Evolutionary conservation across 2,329 filamentous ascomycete genomes (phyloP).

Genomic region (Beauveria pseudobassiana): DNA sequence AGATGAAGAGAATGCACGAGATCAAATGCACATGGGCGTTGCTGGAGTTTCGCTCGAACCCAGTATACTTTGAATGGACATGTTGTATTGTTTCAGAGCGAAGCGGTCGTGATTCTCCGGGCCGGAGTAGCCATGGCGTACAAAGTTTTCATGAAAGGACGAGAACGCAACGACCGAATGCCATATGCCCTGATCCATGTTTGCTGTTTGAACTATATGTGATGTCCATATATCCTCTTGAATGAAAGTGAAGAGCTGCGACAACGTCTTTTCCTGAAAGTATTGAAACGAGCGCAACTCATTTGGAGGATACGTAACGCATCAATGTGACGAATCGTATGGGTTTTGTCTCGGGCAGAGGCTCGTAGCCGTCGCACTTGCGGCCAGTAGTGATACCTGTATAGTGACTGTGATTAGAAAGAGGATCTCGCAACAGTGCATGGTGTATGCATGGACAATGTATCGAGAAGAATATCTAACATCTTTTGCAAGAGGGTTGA

Average conservation of each 20-base stretch:
- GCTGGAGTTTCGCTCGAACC: background rate
- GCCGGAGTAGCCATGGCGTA: background rate
- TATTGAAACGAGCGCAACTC: constrained; percentile 10
- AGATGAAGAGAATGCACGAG: constrained; percentile 11
- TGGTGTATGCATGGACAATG: background rate
- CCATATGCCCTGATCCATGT: constrained; percentile 4
- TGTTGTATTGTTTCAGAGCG: constrained; percentile 10
- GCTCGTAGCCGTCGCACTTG: constrained; percentile 8
- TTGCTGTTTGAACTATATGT: background rate
- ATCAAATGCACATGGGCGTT: constrained; percentile 9
- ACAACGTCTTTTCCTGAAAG: constrained; percentile 6
- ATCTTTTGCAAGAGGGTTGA: constrained; percentile 11
- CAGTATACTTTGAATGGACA: constrained; percentile 8
- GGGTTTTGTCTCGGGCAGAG: background rate
- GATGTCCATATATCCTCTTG: constrained; percentile 8
- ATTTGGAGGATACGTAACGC: background rate
- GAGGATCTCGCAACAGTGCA: background rate
- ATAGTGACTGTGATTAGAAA: background rate
- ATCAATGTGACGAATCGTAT: constrained; percentile 3
- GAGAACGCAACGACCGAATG: constrained; percentile 8
- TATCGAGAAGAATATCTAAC: background rate
- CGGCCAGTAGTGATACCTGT: constrained; percentile 7
- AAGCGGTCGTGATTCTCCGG: background rate
- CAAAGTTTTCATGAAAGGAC: constrained; percentile 5
- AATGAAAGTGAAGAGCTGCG: constrained; percentile 7